Evolutionary conservation across 352 stramenopile genomes (phyloP).

Genomic region (Globisporangium lucens): DNA sequence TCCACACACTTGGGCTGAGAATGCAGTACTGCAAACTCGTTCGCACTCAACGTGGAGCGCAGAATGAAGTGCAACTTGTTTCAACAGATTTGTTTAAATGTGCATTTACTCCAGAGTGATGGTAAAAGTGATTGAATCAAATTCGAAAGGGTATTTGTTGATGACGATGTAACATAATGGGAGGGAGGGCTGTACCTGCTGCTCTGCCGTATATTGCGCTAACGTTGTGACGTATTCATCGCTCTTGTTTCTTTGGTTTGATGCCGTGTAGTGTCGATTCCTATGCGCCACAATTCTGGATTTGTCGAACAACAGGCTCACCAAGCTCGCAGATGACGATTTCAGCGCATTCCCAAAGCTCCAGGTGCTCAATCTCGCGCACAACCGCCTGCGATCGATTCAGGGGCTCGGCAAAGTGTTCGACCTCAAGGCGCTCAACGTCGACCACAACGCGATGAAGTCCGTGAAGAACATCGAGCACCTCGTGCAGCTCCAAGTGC

Average conservation of each 20-base stretch:
- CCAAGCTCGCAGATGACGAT: constrained; percentile 48
- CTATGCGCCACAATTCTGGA: constrained; percentile 49
- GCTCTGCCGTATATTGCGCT: neutral
- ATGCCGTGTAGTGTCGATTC: constrained; percentile 52
- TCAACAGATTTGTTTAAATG: no score
- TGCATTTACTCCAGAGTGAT: no score
- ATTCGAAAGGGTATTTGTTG: no score
- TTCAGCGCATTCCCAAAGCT: constrained; percentile 57
- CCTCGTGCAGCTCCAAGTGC: constrained; percentile 50
- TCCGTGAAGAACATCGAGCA: constrained; percentile 77
- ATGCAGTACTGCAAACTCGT: no score
- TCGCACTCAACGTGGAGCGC: no score
- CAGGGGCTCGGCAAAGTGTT: constrained; percentile 49
- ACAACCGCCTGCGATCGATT: constrained; percentile 60
- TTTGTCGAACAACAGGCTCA: constrained; percentile 59
- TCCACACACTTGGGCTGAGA: no score
- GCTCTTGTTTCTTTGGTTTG: neutral
- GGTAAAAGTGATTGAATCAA: no score
- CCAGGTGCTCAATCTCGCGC: constrained; percentile 55
- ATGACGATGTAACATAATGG: no score
- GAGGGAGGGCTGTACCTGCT: neutral
- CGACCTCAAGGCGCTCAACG: constrained; percentile 57
- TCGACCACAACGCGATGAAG: constrained; percentile 55
- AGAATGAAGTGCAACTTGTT: no score
- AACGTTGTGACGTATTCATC: neutral